Percentiles rank a stretch among this genome's conserved stretches.
Evolutionary conservation across 768 basidiomycete species (phyloP).

Genomic region (Mycena vitilis): DNA sequence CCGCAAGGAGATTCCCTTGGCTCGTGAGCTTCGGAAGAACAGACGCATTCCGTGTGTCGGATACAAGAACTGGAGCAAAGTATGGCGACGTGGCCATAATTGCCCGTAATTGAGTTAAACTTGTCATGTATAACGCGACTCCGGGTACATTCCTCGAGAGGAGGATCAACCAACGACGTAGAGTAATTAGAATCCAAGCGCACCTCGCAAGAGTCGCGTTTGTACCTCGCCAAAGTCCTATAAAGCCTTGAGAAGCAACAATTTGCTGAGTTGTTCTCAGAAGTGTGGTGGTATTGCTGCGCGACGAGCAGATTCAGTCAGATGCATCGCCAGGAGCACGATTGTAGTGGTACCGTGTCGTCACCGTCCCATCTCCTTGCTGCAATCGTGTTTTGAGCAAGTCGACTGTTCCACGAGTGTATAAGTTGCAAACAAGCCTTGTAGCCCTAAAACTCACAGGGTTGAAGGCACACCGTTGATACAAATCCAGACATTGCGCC

Average conservation of each 20-base stretch:
- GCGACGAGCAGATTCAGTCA: slow-evolving; percentile 9
- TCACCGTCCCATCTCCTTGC: slow-evolving; percentile 70
- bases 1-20: slow-evolving; percentile 87
- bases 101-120: slow-evolving; percentile 84
- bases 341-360: slow-evolving; percentile 46
- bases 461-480: slow-evolving; percentile 80
- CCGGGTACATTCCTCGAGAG: slow-evolving; percentile 86
- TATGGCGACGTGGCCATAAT: slow-evolving; percentile 78
- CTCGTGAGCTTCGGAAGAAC: slow-evolving; percentile 77
- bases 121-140: slow-evolving; percentile 91
- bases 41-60: slow-evolving; percentile 50
- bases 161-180: slow-evolving; percentile 17
- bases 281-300: slow-evolving; percentile 55
- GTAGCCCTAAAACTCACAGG: slow-evolving; percentile 55
- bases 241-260: slow-evolving; percentile 68
- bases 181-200: slow-evolving; percentile 19
- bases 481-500: slow-evolving; percentile 85
- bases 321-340: neutral
- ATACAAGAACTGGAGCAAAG: slow-evolving; percentile 60
- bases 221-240: slow-evolving; percentile 92
- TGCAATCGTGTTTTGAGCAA: slow-evolving; percentile 93
- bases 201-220: slow-evolving; percentile 81
- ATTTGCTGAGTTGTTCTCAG: slow-evolving; percentile 67
- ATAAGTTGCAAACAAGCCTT: neutral
- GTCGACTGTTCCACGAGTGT: slow-evolving; percentile 66